These are phyloP conservation scores for Corylus avellana DNA, from an alignment of 306 rosid genomes.

Conservation along the genomic window DNA sequence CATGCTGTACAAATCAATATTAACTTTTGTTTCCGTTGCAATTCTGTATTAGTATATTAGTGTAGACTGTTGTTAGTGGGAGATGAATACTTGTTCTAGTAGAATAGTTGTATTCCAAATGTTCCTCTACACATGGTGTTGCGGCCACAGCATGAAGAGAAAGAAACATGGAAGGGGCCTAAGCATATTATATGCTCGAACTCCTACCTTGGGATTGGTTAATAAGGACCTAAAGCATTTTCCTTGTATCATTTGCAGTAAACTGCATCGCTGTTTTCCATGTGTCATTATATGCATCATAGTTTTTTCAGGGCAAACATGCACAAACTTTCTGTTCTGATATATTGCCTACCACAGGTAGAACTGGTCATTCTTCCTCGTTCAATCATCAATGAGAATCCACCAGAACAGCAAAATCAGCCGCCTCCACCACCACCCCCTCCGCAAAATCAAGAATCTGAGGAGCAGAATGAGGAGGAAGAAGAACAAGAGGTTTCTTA, in stretches of 20 bases:
- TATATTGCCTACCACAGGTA: conserved; percentile 58
- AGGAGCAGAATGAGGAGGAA: conserved; percentile 81
- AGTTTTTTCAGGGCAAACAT: neutral
- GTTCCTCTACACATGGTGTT: neutral
- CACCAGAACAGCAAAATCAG: conserved; percentile 88
- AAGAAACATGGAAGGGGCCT: neutral
- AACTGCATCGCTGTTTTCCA: neutral
- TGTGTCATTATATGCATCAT: conserved; percentile 11
- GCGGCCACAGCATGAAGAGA: neutral
- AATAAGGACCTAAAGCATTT: conserved; percentile 5
- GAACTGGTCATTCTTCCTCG: conserved; percentile 95
- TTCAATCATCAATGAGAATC: conserved; percentile 69
- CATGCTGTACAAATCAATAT: neutral
- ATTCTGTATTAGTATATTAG: neutral
- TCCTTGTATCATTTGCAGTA: neutral
- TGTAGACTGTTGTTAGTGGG: neutral
- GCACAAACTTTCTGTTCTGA: conserved; percentile 27
- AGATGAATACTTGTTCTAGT: neutral
- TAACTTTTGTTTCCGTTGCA: neutral
- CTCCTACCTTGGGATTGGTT: neutral
- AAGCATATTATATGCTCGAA: neutral
- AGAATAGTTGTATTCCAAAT: neutral
- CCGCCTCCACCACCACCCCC: conserved; percentile 98
- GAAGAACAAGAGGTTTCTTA: conserved; percentile 71
- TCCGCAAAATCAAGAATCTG: conserved; percentile 92